These are phyloP conservation scores for Cocos nucifera DNA, from an alignment of 176 grass and related monocot species.

Conservation along the genomic window DNA sequence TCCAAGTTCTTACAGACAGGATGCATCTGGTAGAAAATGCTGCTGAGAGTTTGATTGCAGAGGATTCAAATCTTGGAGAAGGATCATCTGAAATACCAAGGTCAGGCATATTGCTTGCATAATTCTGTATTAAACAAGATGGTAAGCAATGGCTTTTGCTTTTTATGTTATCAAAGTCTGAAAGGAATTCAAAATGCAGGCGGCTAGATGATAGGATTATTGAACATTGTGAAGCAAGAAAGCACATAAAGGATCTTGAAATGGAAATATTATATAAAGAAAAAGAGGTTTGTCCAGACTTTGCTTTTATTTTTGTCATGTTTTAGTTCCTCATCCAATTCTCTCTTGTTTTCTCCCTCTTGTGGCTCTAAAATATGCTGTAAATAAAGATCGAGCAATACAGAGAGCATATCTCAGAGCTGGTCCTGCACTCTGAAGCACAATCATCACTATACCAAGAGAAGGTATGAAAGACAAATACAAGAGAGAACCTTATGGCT, in stretches of 20 bases:
- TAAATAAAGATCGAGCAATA: slow-evolving; percentile 48
- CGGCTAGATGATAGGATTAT: slow-evolving; percentile 15
- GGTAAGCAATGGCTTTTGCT: neutral
- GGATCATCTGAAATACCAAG: slow-evolving; percentile 22
- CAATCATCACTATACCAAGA: slow-evolving; percentile 73
- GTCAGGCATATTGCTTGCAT: slow-evolving; percentile 22
- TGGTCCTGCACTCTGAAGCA: slow-evolving; percentile 74
- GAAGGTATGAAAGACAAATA: slow-evolving; percentile 39
- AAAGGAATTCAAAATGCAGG: slow-evolving; percentile 5
- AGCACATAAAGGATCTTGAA: slow-evolving; percentile 43
- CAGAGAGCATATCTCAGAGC: slow-evolving; percentile 73
- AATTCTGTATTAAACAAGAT: too few species aligned
- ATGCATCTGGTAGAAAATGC: slow-evolving; percentile 31
- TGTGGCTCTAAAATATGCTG: neutral
- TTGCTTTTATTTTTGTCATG: slow-evolving; percentile 1
- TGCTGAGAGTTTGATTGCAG: slow-evolving; percentile 26
- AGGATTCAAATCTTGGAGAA: slow-evolving; percentile 12
- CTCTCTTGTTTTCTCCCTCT: slow-evolving; percentile 1
- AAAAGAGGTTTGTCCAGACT: slow-evolving; percentile 46
- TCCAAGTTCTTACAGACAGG: slow-evolving; percentile 30
- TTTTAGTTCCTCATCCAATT: slow-evolving; percentile 24
- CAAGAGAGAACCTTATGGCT: neutral
- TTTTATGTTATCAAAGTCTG: neutral
- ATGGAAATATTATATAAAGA: slow-evolving; percentile 48
- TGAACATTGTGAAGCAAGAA: slow-evolving; percentile 57